A percentile compares a stretch with the other conserved stretches of the same genome.
These are phyloP conservation scores for Cyclostephanos tholiformis DNA, from an alignment of 108 stramenopile species.

Conservation along the genomic window DNA sequence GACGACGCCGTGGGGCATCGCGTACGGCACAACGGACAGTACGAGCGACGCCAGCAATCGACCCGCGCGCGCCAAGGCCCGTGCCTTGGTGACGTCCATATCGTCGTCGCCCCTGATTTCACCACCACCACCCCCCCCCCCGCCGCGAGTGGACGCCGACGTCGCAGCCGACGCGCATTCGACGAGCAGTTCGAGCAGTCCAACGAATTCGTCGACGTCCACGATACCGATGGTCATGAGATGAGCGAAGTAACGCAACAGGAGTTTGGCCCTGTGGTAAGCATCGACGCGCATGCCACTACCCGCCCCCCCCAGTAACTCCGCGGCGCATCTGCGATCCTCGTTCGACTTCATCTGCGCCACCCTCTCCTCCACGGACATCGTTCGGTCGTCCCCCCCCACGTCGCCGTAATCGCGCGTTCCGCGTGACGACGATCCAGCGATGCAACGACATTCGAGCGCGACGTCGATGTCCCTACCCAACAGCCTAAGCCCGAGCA, in stretches of 20 bases:
- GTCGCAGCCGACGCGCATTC: slow-evolving; percentile 47
- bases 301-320: slow-evolving; percentile 35
- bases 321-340: slow-evolving; percentile 26
- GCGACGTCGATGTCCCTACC: slow-evolving; percentile 66
- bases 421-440: background rate
- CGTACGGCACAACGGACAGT: slow-evolving; percentile 68
- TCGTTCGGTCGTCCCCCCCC: background rate
- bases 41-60: slow-evolving; percentile 57
- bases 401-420: background rate
- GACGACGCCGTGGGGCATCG: slow-evolving; percentile 41
- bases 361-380: slow-evolving; percentile 13
- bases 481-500: slow-evolving; percentile 54
- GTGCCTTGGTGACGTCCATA: slow-evolving; percentile 8
- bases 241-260: slow-evolving; percentile 74
- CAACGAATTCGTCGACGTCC: slow-evolving; percentile 29
- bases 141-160: background rate
- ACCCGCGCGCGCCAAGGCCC: slow-evolving; percentile 30
- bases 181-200: slow-evolving; percentile 46
- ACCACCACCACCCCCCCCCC: no score
- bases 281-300: slow-evolving; percentile 49
- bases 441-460: slow-evolving; percentile 19
- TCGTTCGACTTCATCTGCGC: slow-evolving; percentile 23
- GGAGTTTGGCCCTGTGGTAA: slow-evolving; percentile 57
- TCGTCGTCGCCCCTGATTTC: slow-evolving; percentile 13
- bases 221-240: slow-evolving; percentile 65